Base-by-base conservation (phyloP, 2,329 filamentous ascomycete genomes). In the Venturia nashicola region DNA sequence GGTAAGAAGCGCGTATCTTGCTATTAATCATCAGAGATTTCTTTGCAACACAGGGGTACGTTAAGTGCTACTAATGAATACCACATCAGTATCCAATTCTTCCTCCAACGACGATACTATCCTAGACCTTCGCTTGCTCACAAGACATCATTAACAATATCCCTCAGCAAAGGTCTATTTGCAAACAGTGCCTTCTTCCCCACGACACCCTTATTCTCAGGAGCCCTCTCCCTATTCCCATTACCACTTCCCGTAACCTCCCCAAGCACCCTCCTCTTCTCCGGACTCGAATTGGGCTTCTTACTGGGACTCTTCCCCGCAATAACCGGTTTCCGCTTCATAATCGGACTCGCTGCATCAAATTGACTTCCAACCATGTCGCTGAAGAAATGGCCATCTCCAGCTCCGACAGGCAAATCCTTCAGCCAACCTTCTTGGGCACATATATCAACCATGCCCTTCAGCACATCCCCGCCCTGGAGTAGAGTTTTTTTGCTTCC, bases 401-500 rank as follows among this genome's bases (percentile, higher is more conserved):
- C 73, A 55, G 88, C 89, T 12, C 83, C 79, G 1, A 72, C 72
- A 0, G 84, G 84, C 61, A 97, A 72, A 68, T 96, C 83, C 68
- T 91, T 86, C 18, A 91, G 80, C 92, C 94, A 97, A n/a, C 82
- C 78, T 62, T 83, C 85, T 64, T 81, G 78, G 67, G 92, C 88
- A 79, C 97, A 93, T 48, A 97, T 76, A 2, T 78, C 76, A 8
- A 97, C 82, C 70, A 97, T 90, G 27, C 82, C 82, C 42, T 83
- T 83, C 16, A 99, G 80, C 76, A 97, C 86, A 69, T 91, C 89
- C 68, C 90, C 79, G 23, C 78, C 76, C 0, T 68, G 67, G 16
- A 77, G 76, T n/a, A 99, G 78, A 0, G 94, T 99, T 64, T 80
- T 81, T 71, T 84, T 84, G 73, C 90, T 95, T 11, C 94, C 94